These are phyloP conservation scores for Linnemannia zychae DNA, from an alignment of 192 early-diverging fungal genomes.

Conservation along the genomic window DNA sequence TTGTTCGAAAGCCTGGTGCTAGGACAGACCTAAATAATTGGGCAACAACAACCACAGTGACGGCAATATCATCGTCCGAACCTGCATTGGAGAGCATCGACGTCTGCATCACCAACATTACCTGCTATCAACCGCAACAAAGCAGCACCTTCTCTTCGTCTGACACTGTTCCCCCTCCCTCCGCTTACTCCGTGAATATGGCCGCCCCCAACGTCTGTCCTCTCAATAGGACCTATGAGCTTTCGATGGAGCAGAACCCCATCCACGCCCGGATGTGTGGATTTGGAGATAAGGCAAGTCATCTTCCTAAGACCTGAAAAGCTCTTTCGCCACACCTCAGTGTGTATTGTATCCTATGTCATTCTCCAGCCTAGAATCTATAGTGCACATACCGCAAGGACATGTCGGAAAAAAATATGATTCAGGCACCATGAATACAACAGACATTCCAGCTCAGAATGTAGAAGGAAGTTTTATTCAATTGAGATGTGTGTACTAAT, in stretches of 20 bases:
- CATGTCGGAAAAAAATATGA: not conserved
- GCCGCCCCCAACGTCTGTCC: not conserved
- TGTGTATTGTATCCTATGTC: not conserved
- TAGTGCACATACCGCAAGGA: not conserved
- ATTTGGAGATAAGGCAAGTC: slow-evolving; percentile 67
- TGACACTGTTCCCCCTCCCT: not conserved
- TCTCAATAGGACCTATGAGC: slow-evolving; percentile 32
- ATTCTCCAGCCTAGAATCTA: not conserved
- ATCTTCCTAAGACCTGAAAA: not conserved
- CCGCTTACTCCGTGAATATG: not conserved
- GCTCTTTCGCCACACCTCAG: not conserved
- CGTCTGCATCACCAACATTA: not conserved
- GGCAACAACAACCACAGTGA: not conserved
- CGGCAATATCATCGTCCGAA: not conserved
- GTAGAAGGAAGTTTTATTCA: not conserved
- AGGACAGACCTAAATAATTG: too few relatives aligned
- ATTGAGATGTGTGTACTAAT: not conserved
- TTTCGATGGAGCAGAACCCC: slow-evolving; percentile 77
- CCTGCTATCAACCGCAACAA: not conserved
- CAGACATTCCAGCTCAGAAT: not conserved
- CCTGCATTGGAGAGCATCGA: not conserved
- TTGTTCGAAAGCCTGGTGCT: too few relatives aligned
- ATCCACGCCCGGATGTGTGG: slow-evolving; percentile 75
- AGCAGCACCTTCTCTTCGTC: not conserved
- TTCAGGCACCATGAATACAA: not conserved